Evolutionary conservation across 306 rosid species (phyloP), one percentile per base, ranked within the genome.

Genomic region (Dalbergia cultrata): DNA sequence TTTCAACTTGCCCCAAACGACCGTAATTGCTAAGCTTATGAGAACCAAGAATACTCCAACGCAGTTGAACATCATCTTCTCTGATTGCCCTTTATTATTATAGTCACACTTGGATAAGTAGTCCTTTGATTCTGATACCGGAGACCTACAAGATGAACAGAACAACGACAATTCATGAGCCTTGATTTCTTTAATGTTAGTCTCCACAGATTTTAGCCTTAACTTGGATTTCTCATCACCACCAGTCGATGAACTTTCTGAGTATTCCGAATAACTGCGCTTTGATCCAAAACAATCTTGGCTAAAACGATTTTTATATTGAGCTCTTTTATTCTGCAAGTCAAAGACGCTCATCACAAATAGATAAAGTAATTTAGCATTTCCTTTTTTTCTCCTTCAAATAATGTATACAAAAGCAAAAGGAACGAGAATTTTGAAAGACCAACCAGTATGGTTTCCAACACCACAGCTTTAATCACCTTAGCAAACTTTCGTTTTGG

Each of bases 371-470:
- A 12, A 67, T 11, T 75, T 57, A 47, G 56, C 34, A 69, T 0
- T 14, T 61, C 45, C 14, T 0, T 18, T 5, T 14, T 41, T 52
- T 22, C 54, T 4, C 9, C 7, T 22, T 4, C 33, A 49, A 41
- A 18, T 22, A 17, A 22, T 13, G 9, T 34, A n/a, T 21, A 47
- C 9, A 44, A 19, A 63, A 52, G 2, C 7, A 47, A 18, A 22
- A 6, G 2, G 44, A 17, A 22, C 35, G 47, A 52, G 49, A 19
- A 39, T 75, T 22, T 22, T 64, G 9, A 64, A 8, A 37, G 43
- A 84, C 84, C 80, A 45, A 94, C 93, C 91, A 87, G 56, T 43
- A 87, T 71, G 14, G 90, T 84, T 75, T 81, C 84, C n/a, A 89
- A 86, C 43, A 90, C 11, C 64, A 85, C 72, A 67, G 88, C 89